Evolutionary conservation across 2,329 filamentous ascomycete species (phyloP), one percentile per base, ranked within the genome.

Genomic region (Trichoderma aggressivum): DNA sequence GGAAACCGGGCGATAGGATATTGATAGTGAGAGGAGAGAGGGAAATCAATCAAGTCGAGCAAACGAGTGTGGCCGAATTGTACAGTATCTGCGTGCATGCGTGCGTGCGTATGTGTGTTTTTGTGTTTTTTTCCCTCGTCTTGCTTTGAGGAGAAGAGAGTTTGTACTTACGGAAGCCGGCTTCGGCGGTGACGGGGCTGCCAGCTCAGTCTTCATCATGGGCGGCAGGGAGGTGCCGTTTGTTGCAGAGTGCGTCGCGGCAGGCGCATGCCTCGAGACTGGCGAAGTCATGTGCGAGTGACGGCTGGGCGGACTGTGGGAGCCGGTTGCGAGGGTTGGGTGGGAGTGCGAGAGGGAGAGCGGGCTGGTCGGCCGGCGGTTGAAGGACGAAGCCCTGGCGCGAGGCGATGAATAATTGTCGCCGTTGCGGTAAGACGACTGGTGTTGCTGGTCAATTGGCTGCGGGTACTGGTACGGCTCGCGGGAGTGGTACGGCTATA

Each of bases 341-440:
- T 86, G 86, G 18, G 85, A 80, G 73, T 86, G 86, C 21, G 86
- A 83, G 69, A 84, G 86, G 16, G 86, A 83, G 67, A 84, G 75
- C 34, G 87, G 86, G 70, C 87, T 89, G 67, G 82, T 83, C 28
- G 85, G 82, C 53, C 83, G 81, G 73, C 75, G 63, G 32, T 26
- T 79, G 73, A 84, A 85, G 24, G 81, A 80, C 28, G 83, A 77
- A 68, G 81, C 77, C 55, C 83, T 80, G 68, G 81, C 78, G 50
- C 83, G 80, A 43, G 87, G 85, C 60, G 87, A 87, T 65, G 82
- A 82, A 78, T 86, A 86, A 75, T 78, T 69, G 53, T 69, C 79
- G 72, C 81, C 81, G 81, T 84, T 86, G 78, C 85, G 85, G 74
- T 87, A 88, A 60, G 84, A 77, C 65, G 79, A 77, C 67, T 77